Evolutionary conservation across 768 basidiomycete genomes (phyloP).

Genomic region (Roridomyces roridus): DNA sequence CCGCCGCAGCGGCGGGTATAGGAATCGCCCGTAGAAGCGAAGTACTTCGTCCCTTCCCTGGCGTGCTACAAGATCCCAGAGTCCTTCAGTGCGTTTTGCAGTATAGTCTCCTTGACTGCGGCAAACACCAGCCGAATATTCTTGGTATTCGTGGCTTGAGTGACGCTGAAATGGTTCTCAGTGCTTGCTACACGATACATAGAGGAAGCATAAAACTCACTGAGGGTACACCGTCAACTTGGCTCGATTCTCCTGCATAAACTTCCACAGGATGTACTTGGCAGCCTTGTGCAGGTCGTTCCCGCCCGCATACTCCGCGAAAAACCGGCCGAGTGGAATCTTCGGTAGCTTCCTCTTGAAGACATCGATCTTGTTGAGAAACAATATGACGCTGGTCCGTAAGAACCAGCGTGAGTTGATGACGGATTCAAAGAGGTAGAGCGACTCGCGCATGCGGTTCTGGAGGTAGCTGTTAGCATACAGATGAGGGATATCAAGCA

Average conservation of each 20-base stretch:
- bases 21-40: no score
- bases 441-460: slow-evolving; percentile 81
- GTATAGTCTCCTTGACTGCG: slow-evolving; percentile 58
- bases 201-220: slow-evolving; percentile 40
- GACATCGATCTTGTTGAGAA: slow-evolving; percentile 76
- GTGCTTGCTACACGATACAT: no score
- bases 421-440: slow-evolving; percentile 77
- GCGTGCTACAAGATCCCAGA: slow-evolving; percentile 81
- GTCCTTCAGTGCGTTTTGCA: slow-evolving; percentile 70
- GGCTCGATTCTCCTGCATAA: slow-evolving; percentile 77
- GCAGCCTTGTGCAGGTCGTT: slow-evolving; percentile 79
- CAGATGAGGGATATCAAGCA: no score
- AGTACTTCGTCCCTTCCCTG: no score
- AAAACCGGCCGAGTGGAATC: slow-evolving; percentile 61
- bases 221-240: slow-evolving; percentile 78
- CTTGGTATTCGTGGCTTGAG: slow-evolving; percentile 81
- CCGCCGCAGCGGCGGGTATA: no score
- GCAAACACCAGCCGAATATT: slow-evolving; percentile 78
- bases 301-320: slow-evolving; percentile 75
- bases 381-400: slow-evolving; percentile 70
- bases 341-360: slow-evolving; percentile 61
- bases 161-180: slow-evolving; percentile 57
- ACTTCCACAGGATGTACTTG: slow-evolving; percentile 81
- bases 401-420: slow-evolving; percentile 42
- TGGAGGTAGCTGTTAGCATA: no score